phyloP scores from a whole-genome alignment of 1,284 basidiomycete genomes.

The Cutaneotrichosporon sp. region DNA sequence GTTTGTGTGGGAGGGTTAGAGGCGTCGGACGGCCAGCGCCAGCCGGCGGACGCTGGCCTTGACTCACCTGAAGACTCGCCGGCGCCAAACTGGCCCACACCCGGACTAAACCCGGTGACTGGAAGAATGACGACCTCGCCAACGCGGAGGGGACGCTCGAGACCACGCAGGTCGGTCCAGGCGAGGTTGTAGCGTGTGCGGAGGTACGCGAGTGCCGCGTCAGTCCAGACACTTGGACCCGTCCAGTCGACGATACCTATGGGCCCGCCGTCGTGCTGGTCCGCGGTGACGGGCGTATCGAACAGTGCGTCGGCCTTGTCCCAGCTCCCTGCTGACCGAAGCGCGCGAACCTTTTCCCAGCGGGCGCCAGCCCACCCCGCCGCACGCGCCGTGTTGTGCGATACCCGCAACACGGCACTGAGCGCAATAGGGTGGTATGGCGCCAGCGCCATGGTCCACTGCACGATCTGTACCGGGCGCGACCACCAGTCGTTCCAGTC shows the following conservation, averaged over 20 bases:
- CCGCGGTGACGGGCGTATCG: constrained; percentile 24
- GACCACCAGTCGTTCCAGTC: constrained; percentile 50
- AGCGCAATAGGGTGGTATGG: constrained; percentile 43
- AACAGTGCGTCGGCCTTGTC: constrained; percentile 23
- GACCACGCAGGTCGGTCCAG: constrained; percentile 43
- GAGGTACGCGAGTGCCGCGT: constrained; percentile 42
- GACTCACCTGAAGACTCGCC: constrained; percentile 27
- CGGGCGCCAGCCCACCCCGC: constrained; percentile 33
- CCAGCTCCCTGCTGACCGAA: constrained; percentile 24
- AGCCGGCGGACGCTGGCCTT: not conserved
- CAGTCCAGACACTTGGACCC: constrained; percentile 47
- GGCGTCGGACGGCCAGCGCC: not conserved
- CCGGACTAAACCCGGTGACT: constrained; percentile 48
- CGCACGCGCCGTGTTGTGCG: constrained; percentile 37
- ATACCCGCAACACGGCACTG: constrained; percentile 33
- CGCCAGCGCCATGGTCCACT: constrained; percentile 48
- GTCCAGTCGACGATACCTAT: constrained; percentile 47
- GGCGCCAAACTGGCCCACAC: constrained; percentile 46
- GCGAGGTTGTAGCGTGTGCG: constrained; percentile 33
- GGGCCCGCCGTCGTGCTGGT: constrained; percentile 37
- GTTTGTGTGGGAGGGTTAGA: not conserved
- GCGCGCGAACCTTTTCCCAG: constrained; percentile 12
- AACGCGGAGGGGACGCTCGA: constrained; percentile 38
- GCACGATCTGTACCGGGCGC: constrained; percentile 47
- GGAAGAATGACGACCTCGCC: constrained; percentile 48